These are phyloP conservation scores for Trametes cubensis DNA, from an alignment of 768 basidiomycete genomes.

Conservation along the genomic window DNA sequence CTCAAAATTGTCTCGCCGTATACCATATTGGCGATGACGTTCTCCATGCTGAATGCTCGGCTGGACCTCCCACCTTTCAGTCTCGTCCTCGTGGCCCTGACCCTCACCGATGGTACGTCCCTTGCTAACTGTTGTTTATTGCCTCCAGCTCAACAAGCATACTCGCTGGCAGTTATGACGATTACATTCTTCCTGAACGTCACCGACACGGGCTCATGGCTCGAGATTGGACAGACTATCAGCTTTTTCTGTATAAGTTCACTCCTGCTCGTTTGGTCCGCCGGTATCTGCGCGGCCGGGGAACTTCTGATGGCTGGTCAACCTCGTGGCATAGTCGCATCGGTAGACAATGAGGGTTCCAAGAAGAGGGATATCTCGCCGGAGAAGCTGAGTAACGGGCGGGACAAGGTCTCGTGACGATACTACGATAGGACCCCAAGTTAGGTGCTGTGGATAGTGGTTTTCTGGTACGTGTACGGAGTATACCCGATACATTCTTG, in stretches of 20 bases:
- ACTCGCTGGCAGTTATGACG: slow-evolving; percentile 63
- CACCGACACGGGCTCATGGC: slow-evolving; percentile 80
- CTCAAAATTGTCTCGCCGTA: slow-evolving; percentile 87
- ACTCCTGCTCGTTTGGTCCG: slow-evolving; percentile 76
- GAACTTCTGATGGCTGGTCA: slow-evolving; percentile 63
- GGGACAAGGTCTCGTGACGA: no score
- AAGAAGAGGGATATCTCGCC: no score
- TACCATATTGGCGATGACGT: slow-evolving; percentile 68
- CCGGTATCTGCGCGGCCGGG: slow-evolving; percentile 72
- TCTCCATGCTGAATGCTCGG: slow-evolving; percentile 68
- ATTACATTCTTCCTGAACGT: slow-evolving; percentile 84
- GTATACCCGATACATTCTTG: no score
- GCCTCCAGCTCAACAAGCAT: no score
- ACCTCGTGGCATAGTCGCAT: not conserved
- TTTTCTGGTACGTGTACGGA: no score
- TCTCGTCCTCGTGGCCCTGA: slow-evolving; percentile 74
- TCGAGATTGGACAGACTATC: slow-evolving; percentile 88
- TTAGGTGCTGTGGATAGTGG: no score
- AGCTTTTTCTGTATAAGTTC: slow-evolving; percentile 87
- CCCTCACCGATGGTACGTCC: slow-evolving; percentile 66
- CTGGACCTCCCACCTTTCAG: slow-evolving; percentile 78
- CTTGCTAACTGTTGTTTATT: not conserved
- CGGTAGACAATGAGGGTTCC: not conserved
- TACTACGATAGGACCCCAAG: no score
- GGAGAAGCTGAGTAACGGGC: no score